A percentile compares a stretch with the other conserved stretches of the same genome.
These are phyloP conservation scores for Saprolegnia parasitica DNA, from an alignment of 352 stramenopile genomes.

Conservation along the genomic window DNA sequence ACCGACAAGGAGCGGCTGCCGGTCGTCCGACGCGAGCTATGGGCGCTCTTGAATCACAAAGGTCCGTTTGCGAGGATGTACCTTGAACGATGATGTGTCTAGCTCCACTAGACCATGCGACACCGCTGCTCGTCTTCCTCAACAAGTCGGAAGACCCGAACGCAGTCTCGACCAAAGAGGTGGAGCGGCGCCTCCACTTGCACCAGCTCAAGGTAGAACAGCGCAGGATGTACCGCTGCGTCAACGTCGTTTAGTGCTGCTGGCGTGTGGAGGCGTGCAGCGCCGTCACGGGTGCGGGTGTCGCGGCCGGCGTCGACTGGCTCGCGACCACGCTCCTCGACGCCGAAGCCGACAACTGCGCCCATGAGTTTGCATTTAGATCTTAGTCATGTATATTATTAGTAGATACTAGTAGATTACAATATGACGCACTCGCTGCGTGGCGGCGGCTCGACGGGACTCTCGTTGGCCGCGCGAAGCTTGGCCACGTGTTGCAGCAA, in stretches of 20 bases:
- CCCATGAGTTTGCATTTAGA: no score
- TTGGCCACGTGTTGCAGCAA: neutral
- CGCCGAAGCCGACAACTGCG: no score
- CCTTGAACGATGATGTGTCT: neutral
- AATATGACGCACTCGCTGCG: slow-evolving; percentile 1
- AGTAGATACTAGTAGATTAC: no score
- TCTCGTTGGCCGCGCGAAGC: neutral
- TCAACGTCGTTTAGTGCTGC: neutral
- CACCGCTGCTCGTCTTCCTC: neutral
- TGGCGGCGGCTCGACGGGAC: no score
- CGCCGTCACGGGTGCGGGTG: neutral
- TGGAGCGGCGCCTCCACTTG: neutral
- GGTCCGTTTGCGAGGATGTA: neutral
- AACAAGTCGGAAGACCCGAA: neutral
- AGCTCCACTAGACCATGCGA: neutral
- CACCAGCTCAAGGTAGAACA: neutral
- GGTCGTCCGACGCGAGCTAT: neutral
- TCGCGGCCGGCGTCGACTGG: neutral
- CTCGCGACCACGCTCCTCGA: neutral
- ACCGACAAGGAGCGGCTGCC: neutral
- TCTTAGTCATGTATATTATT: no score
- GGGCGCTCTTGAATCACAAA: neutral
- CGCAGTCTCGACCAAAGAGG: neutral
- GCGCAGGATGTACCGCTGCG: no score
- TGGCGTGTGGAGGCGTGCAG: neutral